Conservation (phyloP, 2,329 filamentous ascomycete genomes). For the Beauveria rudraprayagi region DNA sequence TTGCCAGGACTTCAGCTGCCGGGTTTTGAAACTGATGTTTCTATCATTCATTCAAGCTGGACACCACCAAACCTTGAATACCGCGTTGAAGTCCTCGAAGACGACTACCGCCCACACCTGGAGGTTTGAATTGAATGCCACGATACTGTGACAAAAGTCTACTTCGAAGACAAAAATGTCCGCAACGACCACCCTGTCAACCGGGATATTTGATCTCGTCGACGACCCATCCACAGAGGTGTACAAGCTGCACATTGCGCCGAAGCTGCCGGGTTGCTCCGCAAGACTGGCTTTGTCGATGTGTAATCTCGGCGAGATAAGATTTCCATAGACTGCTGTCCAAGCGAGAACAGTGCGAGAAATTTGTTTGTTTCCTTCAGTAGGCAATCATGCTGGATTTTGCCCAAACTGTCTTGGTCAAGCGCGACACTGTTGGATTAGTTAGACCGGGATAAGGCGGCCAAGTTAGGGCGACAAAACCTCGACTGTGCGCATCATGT, state of each 20-base stretch:
- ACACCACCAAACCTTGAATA: constrained; percentile 51
- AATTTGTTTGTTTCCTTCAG: constrained; percentile 30
- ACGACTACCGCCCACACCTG: constrained; percentile 27
- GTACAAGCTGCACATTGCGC: constrained; percentile 25
- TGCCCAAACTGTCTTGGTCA: constrained; percentile 25
- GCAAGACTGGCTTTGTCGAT: constrained; percentile 27
- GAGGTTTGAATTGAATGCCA: constrained; percentile 34
- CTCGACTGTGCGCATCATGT: constrained; percentile 25
- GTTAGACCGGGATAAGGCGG: constrained; percentile 26
- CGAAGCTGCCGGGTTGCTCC: constrained; percentile 21
- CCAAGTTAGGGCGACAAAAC: constrained; percentile 23
- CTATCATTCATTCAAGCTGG: constrained; percentile 35
- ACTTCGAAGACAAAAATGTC: constrained; percentile 25
- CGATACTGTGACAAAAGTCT: constrained; percentile 23
- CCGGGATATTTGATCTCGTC: constrained; percentile 24
- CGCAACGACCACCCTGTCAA: constrained; percentile 24
- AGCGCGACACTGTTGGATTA: constrained; percentile 26
- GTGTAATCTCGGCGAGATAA: constrained; percentile 18
- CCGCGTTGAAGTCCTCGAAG: constrained; percentile 32
- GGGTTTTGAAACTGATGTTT: constrained; percentile 37
- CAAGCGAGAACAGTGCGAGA: constrained; percentile 24
- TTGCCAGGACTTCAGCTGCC: constrained; percentile 34
- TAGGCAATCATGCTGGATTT: constrained; percentile 29
- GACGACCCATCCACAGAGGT: constrained; percentile 22
- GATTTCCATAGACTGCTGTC: constrained; percentile 32